These are phyloP conservation scores for Pichia nanzhaoensis DNA, from an alignment of 805 yeast species.

Conservation along the genomic window DNA sequence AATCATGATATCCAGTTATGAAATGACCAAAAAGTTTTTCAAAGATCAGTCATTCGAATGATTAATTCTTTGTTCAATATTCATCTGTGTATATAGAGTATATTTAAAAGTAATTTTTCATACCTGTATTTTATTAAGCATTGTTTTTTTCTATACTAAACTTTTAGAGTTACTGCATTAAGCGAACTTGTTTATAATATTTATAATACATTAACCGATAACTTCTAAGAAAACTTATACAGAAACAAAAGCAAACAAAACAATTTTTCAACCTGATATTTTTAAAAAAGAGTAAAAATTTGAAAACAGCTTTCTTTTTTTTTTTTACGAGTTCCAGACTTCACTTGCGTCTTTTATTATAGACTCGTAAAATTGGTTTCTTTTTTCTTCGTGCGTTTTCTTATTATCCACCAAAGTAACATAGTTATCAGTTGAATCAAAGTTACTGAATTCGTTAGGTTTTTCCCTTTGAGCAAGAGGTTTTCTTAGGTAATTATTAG, in stretches of 20 bases:
- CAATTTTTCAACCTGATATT: not conserved
- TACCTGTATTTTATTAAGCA: no score
- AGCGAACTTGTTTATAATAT: no score
- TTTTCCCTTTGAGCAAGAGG: not conserved
- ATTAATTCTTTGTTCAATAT: not conserved
- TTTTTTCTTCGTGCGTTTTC: not conserved
- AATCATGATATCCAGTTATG: constrained; percentile 94
- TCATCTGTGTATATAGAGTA: not conserved
- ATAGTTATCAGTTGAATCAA: constrained; percentile 7
- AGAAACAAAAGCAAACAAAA: no score
- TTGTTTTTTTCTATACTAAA: no score
- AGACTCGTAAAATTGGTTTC: not conserved
- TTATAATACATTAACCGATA: no score
- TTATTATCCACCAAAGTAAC: not conserved
- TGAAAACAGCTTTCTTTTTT: not conserved
- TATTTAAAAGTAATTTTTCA: no score
- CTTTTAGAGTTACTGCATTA: no score
- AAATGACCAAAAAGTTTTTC: constrained; percentile 67
- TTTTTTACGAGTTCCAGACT: constrained; percentile 2
- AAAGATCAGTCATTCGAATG: constrained; percentile 12
- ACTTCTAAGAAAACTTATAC: no score
- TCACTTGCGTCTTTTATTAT: constrained; percentile 1
- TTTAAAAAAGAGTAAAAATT: not conserved
- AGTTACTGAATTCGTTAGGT: constrained; percentile 4
- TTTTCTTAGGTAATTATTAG: not conserved